phyloP scores from a whole-genome alignment of 345 rosid genomes.

The Salix purpurea region DNA sequence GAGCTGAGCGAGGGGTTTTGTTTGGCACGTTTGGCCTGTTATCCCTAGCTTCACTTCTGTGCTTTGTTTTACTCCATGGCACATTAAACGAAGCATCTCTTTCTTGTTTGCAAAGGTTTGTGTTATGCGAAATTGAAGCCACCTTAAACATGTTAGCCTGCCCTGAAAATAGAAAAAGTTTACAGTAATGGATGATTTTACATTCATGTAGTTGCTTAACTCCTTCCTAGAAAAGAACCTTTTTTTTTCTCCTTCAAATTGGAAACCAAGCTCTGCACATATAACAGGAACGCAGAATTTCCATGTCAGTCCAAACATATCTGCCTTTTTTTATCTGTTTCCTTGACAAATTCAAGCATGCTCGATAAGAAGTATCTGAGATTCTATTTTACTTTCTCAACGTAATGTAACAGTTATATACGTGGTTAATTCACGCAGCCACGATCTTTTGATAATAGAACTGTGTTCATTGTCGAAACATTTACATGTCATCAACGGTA shows the following conservation, averaged over 20 bases:
- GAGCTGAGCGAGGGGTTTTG: conserved; percentile 1
- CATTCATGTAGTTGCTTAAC: background rate
- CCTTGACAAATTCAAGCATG: background rate
- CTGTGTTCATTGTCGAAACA: background rate
- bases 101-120: conserved; percentile 17
- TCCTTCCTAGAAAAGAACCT: background rate
- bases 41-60: conserved; percentile 15
- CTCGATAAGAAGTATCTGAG: background rate
- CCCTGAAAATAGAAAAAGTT: background rate
- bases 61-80: conserved; percentile 11
- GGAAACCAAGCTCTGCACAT: background rate
- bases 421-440: background rate
- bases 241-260: background rate
- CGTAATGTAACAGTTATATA: background rate
- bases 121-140: conserved; percentile 19
- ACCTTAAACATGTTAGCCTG: background rate
- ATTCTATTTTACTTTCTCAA: background rate
- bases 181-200: background rate
- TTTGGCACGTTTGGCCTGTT: conserved; percentile 8
- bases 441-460: background rate
- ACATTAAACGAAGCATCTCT: conserved; percentile 21
- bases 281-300: background rate
- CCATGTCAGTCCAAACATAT: background rate
- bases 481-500: conserved; percentile 14
- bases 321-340: background rate